Evolutionary conservation across 179 eudicot genomes (phyloP).

Genomic region (Nepenthes alata): DNA sequence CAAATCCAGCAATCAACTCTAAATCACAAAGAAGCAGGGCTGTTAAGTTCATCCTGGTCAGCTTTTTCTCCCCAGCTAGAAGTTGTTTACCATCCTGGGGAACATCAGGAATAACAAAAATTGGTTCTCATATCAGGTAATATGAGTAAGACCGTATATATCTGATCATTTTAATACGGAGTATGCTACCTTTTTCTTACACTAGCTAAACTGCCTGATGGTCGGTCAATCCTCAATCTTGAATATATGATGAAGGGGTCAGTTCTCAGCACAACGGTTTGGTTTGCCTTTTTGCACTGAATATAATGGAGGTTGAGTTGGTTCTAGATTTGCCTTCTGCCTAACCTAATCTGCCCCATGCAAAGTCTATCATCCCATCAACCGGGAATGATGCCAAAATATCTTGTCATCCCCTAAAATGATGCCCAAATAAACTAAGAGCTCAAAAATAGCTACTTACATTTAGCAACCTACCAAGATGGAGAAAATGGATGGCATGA

Average conservation of each 20-base stretch:
- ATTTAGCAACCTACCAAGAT: background rate
- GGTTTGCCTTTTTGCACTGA: too few species aligned
- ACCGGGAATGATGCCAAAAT: slow-evolving; percentile 2
- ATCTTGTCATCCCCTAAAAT: background rate
- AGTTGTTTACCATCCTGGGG: too few species aligned
- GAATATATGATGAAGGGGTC: too few species aligned
- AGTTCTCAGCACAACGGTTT: too few species aligned
- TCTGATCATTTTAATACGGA: slow-evolving; percentile 5
- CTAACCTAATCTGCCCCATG: background rate
- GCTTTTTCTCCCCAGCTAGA: too few species aligned
- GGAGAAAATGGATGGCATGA: slow-evolving; percentile 23
- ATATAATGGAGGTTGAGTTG: slow-evolving; percentile 1
- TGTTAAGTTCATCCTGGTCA: slow-evolving; percentile 2
- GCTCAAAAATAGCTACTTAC: background rate
- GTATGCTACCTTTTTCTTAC: too few species aligned
- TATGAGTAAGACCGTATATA: too few species aligned
- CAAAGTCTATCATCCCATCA: background rate
- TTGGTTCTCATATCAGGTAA: too few species aligned
- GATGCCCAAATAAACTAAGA: slow-evolving; percentile 4
- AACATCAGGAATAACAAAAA: too few species aligned
- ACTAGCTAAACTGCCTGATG: too few species aligned
- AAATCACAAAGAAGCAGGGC: background rate
- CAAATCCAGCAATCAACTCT: slow-evolving; percentile 33
- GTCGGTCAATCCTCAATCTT: too few species aligned
- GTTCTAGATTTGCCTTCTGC: background rate